Base-by-base conservation (phyloP, 2,329 filamentous ascomycete genomes). In the Verticillium nubilum region DNA sequence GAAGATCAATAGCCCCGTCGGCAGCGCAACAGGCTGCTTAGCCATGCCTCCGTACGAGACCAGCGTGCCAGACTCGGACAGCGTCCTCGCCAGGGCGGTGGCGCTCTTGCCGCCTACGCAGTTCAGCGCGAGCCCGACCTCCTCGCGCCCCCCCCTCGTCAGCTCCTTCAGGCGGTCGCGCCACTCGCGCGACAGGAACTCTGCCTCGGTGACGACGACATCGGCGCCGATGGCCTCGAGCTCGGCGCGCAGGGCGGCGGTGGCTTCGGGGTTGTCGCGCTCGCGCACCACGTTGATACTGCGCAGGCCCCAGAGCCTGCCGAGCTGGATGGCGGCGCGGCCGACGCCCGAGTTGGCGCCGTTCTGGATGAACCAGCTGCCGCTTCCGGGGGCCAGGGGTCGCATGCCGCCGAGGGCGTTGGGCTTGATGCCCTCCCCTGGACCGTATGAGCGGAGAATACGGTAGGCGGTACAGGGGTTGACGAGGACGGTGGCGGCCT, bases 21-120 rank as follows among this genome's bases (percentile, higher is more conserved):
- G 92, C 62, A 98, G 76, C 6, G 83, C 81, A 27, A 97, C 83
- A 0, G 94, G 93, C 77, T 96, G 88, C 72, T 90, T 90, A 33
- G 90, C 87, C 95, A 99, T 99, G 56, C 91, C 94, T 27, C 95
- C 95, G 71, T 99, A 99, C 4, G 94, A 97, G 26, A 99, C 92
- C 73, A 98, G 80, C 59, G 89, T 87, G 1, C 85, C 90, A 25
- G 85, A 84, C 0, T 85, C 77, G 5, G 83, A 81, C 3, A 99
- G 80, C 6, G 84, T 82, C 68, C 92, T 91, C 5, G 93, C 89
- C 69, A 99, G 79, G 1, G 87, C 83, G 28, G 89, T 88, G 4
- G 92, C 92, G 12, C 88, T 86, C 72, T 93, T 91, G 5, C 95
- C 95, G 37, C 95, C 95, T 0, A 99, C 94, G 71, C 95, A 98